These are phyloP conservation scores for Jimgerdemannia flammicorona DNA, from an alignment of 192 early-diverging fungal genomes.

Conservation along the genomic window DNA sequence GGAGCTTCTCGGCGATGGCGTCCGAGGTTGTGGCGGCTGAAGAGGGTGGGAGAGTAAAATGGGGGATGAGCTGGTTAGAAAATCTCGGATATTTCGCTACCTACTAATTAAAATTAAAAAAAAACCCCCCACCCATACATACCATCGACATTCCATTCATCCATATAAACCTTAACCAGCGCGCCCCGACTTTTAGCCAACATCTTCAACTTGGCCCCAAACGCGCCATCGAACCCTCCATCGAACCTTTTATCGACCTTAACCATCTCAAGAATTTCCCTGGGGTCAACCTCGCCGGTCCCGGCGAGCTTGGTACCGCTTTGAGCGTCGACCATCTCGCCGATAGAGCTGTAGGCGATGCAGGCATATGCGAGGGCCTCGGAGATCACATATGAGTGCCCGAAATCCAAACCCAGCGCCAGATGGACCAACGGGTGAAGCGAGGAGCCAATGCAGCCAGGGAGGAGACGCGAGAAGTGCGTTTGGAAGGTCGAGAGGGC, in stretches of 20 bases:
- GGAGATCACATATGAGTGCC: not conserved
- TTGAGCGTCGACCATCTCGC: not conserved
- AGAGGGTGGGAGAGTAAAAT: no score
- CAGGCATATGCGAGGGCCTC: not conserved
- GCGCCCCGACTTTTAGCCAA: not conserved
- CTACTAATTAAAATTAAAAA: not conserved
- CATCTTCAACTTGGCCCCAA: conserved; percentile 2
- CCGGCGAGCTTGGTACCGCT: not conserved
- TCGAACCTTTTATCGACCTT: not conserved
- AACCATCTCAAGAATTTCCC: conserved; percentile 1
- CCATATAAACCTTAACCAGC: not conserved
- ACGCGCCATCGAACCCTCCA: not conserved
- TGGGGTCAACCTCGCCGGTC: not conserved
- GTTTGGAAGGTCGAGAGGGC: not conserved
- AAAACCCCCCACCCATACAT: not conserved
- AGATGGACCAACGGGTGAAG: not conserved
- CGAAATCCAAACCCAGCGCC: not conserved
- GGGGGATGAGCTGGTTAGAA: no score
- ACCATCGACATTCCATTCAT: not conserved
- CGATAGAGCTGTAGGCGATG: not conserved
- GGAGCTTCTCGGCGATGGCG: no score
- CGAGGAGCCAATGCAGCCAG: conserved; percentile 1
- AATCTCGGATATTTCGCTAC: no score
- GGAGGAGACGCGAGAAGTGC: not conserved
- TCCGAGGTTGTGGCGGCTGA: no score